Evolutionary conservation across 768 basidiomycete species (phyloP).

Genomic region (Chalciporus pseudorubinellus): DNA sequence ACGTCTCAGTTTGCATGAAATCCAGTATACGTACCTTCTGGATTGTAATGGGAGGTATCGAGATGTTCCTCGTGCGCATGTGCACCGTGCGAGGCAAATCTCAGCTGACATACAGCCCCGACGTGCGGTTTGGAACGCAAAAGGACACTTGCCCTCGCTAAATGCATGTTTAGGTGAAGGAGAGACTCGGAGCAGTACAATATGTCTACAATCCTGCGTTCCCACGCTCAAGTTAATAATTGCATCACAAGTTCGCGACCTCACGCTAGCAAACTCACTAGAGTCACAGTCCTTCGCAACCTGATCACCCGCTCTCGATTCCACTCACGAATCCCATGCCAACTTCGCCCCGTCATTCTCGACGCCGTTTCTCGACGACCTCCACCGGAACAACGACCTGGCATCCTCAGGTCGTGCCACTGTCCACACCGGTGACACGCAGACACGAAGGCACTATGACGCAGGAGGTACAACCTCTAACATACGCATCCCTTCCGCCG

Average conservation of each 20-base stretch:
- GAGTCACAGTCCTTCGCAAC: no score
- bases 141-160: constrained; percentile 39
- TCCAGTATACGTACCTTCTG: constrained; percentile 53
- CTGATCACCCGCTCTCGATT: no score
- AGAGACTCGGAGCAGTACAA: background rate
- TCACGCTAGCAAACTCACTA: no score
- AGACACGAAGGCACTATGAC: constrained; percentile 8
- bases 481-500: constrained; percentile 72
- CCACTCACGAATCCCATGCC: constrained; percentile 21
- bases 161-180: constrained; percentile 17
- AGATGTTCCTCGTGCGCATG: constrained; percentile 40
- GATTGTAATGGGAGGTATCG: constrained; percentile 45
- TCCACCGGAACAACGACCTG: constrained; percentile 26
- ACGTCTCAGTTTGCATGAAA: background rate
- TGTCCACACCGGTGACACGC: constrained; percentile 11
- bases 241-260: no score
- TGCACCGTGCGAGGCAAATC: constrained; percentile 43
- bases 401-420: constrained; percentile 15
- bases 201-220: constrained; percentile 1
- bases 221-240: constrained; percentile 11
- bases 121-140: constrained; percentile 34
- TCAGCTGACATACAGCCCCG: constrained; percentile 34
- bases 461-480: constrained; percentile 38
- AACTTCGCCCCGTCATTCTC: constrained; percentile 33
- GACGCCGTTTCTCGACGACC: constrained; percentile 32